Conservation (phyloP, 2,329 filamentous ascomycete species). For the Aspergillus fructus region DNA sequence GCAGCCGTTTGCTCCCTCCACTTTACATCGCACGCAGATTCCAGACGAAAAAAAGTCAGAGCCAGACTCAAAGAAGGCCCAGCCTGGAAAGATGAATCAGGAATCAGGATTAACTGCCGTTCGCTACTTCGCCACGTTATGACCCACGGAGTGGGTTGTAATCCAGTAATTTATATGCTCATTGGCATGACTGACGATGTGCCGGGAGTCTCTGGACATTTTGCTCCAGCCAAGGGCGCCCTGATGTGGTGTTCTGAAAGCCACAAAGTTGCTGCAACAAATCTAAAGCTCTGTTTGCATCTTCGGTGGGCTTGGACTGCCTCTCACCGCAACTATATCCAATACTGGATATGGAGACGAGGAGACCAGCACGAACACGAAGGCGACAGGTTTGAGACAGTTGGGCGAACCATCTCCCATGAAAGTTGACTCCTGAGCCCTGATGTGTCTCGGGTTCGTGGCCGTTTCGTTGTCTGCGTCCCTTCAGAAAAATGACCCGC, state of each 20-base stretch:
- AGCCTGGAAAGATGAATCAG: background rate
- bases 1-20: background rate
- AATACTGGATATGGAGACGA: background rate
- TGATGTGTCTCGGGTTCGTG: background rate
- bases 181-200: background rate
- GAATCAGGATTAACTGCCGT: background rate
- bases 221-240: background rate
- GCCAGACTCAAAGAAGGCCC: background rate
- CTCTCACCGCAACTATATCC: background rate
- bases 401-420: background rate
- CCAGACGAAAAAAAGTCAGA: background rate
- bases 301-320: background rate
- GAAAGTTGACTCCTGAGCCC: background rate
- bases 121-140: conserved; percentile 13
- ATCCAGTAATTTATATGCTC: background rate
- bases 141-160: conserved; percentile 6
- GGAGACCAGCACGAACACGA: background rate
- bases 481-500: background rate
- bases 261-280: background rate
- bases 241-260: background rate
- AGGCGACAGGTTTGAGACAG: background rate
- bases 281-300: background rate
- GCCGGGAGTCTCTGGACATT: background rate
- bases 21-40: background rate
- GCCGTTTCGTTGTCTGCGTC: background rate